Evolutionary conservation across 2,329 filamentous ascomycete species (phyloP), one percentile per base, ranked within the genome.

Genomic region (Epichloe hybrida): DNA sequence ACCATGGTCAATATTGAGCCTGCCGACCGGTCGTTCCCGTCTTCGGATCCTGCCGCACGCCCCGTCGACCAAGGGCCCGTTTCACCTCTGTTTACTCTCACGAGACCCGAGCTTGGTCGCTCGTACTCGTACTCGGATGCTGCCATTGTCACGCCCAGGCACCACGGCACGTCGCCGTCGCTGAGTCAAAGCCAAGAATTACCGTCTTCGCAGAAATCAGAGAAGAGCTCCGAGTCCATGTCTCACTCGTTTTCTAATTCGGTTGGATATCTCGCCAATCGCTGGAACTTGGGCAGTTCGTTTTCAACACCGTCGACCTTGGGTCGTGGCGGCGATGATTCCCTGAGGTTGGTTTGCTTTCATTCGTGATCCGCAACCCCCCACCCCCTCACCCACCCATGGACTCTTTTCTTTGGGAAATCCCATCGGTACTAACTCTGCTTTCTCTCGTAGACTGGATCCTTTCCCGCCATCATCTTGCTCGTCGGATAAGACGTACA

Each of bases 221-320:
- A 63, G 51, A 58, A 62, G 36, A 56, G 52, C 11, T 53, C 59
- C 4, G 59, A 62, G 15, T 53, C 59, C 13, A 57, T 68, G 42
- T 68, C 68, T 35, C 67, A 65, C 51, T 72, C 66, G 6, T 68
- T 73, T 47, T 66, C 72, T 3, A 65, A 66, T 51, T 69, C 73
- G 23, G 62, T 73, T 35, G 72, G 75, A 15, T 77, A 78, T 59
- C 60, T 79, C 43, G 66, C 76, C 50, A 81, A 79, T 56, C 71
- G 79, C 35, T 79, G 79, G 73, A 80, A 80, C 55, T 57, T 69
- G 47, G 67, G 69, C 43, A 74, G 66, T 56, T 74, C 75, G 2
- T 75, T 78, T 54, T 73, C 74, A 2, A 74, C 73, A 2, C 72
- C 75, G 34, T 65, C 70, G 17, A 64, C 69, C 49, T 59, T 72